Base-by-base conservation (phyloP, 2,329 filamentous ascomycete species). In the Colletotrichum neosansevieriae region DNA sequence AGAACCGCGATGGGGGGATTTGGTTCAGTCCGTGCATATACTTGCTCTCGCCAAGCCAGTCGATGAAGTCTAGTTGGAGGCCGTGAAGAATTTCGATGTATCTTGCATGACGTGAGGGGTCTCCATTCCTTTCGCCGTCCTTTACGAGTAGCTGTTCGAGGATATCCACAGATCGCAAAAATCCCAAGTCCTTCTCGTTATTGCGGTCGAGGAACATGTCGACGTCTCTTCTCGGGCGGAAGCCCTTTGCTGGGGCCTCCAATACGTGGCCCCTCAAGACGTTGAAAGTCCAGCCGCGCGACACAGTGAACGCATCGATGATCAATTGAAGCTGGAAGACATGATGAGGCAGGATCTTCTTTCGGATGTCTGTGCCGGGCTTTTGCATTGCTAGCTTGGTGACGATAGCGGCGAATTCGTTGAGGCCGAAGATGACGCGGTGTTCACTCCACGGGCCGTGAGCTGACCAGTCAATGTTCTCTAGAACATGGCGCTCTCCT, bases 241-340 rank as follows among this genome's bases (percentile, higher is more conserved):
- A 84, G 2, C 62, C 71, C 21, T 47, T 53, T 4, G 81, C 71
- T 7, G 82, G 80, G 11, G 75, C 42, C 38, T 49, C 67, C 2
- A 84, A 50, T 9, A 81, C 65, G 72, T 84, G 79, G 0, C 80
- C 79, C 13, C 63, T 53, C 3, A 81, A 34, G 9, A 58, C 54
- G 56, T 70, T 74, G 2, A 78, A 17, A 1, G 73, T 75, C 83
- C 84, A 86, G 3, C 84, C 83, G 0, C 79, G 79, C 12, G 79
- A 84, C 1, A 81, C 75, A 2, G 77, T 75, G 40, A 84, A 74
- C 1, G 84, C 82, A 67, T 86, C 84, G 12, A 86, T 78, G 38
- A 86, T 83, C 64, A 80, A 83, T 68, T 86, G 83, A 0, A 87
- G 74, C 42, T 85, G 79, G 65, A 87, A 85, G 1, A 86, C 81